phyloP scores from a whole-genome alignment of 257 asterid species.

The Plantago major region DNA sequence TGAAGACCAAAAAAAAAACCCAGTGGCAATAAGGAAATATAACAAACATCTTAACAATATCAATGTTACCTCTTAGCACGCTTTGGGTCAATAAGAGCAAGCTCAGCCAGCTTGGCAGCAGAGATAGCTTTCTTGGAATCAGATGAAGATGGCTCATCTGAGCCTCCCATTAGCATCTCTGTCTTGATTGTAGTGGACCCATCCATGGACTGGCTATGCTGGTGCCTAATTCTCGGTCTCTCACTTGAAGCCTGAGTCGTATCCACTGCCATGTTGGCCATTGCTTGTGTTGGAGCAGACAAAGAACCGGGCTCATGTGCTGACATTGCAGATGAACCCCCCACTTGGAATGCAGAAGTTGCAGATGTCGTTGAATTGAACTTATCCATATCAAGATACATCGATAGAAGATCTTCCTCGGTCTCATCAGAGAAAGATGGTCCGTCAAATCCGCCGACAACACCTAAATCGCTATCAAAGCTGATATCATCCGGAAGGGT shows the following conservation, averaged over 20 bases:
- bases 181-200: constrained; percentile 81
- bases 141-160: constrained; percentile 66
- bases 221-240: constrained; percentile 82
- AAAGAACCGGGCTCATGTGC: constrained; percentile 40
- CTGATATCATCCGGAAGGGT: constrained; percentile 93
- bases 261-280: constrained; percentile 29
- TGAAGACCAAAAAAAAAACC: background rate
- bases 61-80: constrained; percentile 84
- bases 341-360: constrained; percentile 60
- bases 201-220: constrained; percentile 99
- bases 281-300: constrained; percentile 30
- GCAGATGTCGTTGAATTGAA: constrained; percentile 62
- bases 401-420: constrained; percentile 71
- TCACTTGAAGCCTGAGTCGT: constrained; percentile 31
- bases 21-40: background rate
- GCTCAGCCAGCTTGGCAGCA: constrained; percentile 97
- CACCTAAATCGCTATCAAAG: constrained; percentile 91
- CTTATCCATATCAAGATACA: constrained; percentile 88
- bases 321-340: constrained; percentile 55
- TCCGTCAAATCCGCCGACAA: constrained; percentile 88
- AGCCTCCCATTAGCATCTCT: constrained; percentile 76
- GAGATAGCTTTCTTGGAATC: constrained; percentile 88
- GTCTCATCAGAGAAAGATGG: constrained; percentile 84
- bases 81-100: constrained; percentile 91
- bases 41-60: constrained; percentile 5